Base-by-base conservation (phyloP, 2,329 filamentous ascomycete genomes). In the Ascocoryne sarcoides region DNA sequence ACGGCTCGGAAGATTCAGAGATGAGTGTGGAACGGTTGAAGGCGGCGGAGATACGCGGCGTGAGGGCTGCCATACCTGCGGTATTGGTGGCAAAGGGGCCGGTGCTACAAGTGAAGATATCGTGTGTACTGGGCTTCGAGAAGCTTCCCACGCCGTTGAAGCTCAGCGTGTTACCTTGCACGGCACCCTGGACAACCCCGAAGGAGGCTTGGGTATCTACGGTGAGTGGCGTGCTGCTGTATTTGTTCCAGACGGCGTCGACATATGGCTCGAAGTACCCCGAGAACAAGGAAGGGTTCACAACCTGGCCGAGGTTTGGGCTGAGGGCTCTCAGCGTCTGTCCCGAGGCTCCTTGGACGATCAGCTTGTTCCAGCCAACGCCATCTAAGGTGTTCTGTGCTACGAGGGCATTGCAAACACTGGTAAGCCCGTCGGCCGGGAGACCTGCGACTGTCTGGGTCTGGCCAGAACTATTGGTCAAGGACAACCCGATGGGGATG, bases 21-120 rank as follows among this genome's bases (percentile, higher is more conserved):
- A 54, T 29, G 8, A 57, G 30, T 5, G 53, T 57, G 3, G 45
- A 47, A 7, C 55, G 40, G 44, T 57, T 56, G 9, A 57, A 48
- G 0, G 42, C 55, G 3, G 55, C 55, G 5, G 47, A 40, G 14
- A 57, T 45, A 3, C 55, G 41, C 18, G 55, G 40, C 1, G 45
- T 48, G 14, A 53, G 16, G 3, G 44, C 40, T 18, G 37, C 45
- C 26, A 45, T 32, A 2, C 32, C 44, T 2, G 29, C 47, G 3
- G 40, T 37, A 23, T 54, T 10, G 59, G 46, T 37, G 44, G 41
- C 4, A 49, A 82, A 81, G 0, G 76, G 75, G 0, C 76, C 76
- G 2, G 71, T 75, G 50, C 71, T 77, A 61, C 78, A 82, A 21
- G 70, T 71, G 52, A 84, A 75, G 47, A 85, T 79, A 57, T 84